Evolutionary conservation across 306 rosid genomes (phyloP).

Genomic region (Malus orientalis): DNA sequence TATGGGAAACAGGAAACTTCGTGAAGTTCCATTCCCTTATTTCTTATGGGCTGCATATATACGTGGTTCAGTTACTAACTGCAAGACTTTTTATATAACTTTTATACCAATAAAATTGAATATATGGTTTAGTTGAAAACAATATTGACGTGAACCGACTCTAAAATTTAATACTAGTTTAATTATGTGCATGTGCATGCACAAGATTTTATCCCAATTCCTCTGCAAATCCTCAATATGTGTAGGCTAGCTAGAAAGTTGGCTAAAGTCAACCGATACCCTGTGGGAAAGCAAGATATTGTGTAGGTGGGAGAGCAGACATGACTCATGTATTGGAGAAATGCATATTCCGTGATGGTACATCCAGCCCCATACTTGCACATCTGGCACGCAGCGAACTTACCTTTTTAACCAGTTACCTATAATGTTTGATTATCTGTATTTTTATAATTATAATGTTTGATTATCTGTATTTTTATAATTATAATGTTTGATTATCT

Average conservation of each 20-base stretch:
- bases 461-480: background rate
- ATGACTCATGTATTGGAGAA: background rate
- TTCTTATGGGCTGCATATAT: too few species aligned
- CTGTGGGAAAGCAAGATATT: background rate
- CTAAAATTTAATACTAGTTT: too few species aligned
- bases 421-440: background rate
- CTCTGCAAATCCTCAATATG: background rate
- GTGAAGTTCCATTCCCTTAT: too few species aligned
- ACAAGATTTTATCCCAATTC: background rate
- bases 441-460: background rate
- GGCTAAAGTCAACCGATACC: background rate
- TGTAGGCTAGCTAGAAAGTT: background rate
- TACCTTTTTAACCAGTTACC: background rate
- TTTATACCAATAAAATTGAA: too few species aligned
- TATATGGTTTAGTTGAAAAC: too few species aligned
- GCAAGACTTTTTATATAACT: too few species aligned
- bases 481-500: background rate
- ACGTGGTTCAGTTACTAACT: too few species aligned
- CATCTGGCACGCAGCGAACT: background rate
- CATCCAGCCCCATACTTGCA: background rate
- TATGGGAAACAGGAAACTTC: too few species aligned
- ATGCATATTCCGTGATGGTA: background rate
- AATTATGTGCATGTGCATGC: background rate
- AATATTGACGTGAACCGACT: too few species aligned
- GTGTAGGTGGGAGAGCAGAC: background rate